Percentiles rank a stretch among this genome's conserved stretches.
These are phyloP conservation scores for Clarireedia homoeocarpa DNA, from an alignment of 2,329 filamentous ascomycete genomes.

Conservation along the genomic window DNA sequence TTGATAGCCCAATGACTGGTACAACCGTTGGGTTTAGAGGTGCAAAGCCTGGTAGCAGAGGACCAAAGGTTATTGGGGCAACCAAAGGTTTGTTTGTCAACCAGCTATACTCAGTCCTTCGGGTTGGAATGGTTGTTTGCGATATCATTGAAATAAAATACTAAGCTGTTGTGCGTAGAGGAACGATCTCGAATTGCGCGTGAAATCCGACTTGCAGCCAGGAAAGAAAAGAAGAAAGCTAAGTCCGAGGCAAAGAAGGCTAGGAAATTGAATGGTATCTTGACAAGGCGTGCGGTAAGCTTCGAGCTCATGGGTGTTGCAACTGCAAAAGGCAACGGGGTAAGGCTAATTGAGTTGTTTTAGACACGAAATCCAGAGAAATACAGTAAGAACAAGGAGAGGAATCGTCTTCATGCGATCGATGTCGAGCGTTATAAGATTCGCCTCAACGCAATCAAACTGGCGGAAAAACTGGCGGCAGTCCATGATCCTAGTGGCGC, in stretches of 20 bases:
- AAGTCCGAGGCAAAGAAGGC: slow-evolving; percentile 24
- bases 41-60: not conserved
- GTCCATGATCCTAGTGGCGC: slow-evolving; percentile 27
- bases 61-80: slow-evolving; percentile 4
- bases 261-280: slow-evolving; percentile 20
- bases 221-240: slow-evolving; percentile 23
- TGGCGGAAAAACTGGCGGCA: slow-evolving; percentile 27
- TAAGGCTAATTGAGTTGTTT: not conserved
- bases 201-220: slow-evolving; percentile 16
- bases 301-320: not conserved
- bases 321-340: not conserved
- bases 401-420: slow-evolving; percentile 27
- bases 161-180: slow-evolving; percentile 11
- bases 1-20: slow-evolving; percentile 3
- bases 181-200: slow-evolving; percentile 20
- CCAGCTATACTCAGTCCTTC: not conserved
- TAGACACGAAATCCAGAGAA: slow-evolving; percentile 30
- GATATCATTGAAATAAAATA: not conserved
- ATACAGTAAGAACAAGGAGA: slow-evolving; percentile 30
- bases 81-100: slow-evolving; percentile 10
- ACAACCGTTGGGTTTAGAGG: slow-evolving; percentile 1
- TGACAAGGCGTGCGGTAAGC: slow-evolving; percentile 19
- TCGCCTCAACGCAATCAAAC: slow-evolving; percentile 24
- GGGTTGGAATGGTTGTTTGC: not conserved
- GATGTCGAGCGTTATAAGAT: slow-evolving; percentile 28